phyloP scores from a whole-genome alignment of 495 filamentous ascomycete species.

The Filosporella fistucella region DNA sequence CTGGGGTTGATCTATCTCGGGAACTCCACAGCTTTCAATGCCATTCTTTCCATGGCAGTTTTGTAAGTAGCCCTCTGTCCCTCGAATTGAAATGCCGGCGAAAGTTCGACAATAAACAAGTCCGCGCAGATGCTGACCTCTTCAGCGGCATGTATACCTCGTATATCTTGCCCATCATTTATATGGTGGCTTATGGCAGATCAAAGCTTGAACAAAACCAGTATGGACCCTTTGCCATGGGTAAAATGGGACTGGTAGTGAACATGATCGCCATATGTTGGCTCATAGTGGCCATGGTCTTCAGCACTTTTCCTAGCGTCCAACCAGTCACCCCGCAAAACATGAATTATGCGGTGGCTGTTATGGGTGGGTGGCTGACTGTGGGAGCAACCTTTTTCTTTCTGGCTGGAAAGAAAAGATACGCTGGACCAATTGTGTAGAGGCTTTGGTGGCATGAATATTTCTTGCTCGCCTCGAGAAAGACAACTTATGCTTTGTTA shows the following conservation, averaged over 20 bases:
- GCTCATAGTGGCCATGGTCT: conserved; percentile 11
- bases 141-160: conserved; percentile 37
- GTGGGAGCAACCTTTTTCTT: conserved; percentile 38
- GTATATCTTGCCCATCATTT: conserved; percentile 35
- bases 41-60: conserved; percentile 38
- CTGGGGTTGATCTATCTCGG: conserved; percentile 20
- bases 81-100: too few relatives aligned
- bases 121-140: too few relatives aligned
- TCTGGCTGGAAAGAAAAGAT: conserved; percentile 31
- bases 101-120: too few relatives aligned
- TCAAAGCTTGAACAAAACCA: conserved; percentile 16
- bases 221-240: conserved; percentile 34
- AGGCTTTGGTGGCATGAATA: too few relatives aligned
- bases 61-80: too few relatives aligned
- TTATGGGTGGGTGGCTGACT: conserved; percentile 34
- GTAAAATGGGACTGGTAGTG: conserved; percentile 27
- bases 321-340: conserved; percentile 33
- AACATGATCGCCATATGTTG: conserved; percentile 28
- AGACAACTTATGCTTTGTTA: too few relatives aligned
- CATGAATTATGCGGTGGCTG: conserved; percentile 48
- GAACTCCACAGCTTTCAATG: conserved; percentile 40
- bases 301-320: conserved; percentile 29
- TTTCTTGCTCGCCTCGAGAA: too few relatives aligned
- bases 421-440: conserved; percentile 31
- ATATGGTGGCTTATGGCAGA: conserved; percentile 29